phyloP scores from a whole-genome alignment of 2,329 filamentous ascomycete genomes.

The Arthrobotrys megalospora region DNA sequence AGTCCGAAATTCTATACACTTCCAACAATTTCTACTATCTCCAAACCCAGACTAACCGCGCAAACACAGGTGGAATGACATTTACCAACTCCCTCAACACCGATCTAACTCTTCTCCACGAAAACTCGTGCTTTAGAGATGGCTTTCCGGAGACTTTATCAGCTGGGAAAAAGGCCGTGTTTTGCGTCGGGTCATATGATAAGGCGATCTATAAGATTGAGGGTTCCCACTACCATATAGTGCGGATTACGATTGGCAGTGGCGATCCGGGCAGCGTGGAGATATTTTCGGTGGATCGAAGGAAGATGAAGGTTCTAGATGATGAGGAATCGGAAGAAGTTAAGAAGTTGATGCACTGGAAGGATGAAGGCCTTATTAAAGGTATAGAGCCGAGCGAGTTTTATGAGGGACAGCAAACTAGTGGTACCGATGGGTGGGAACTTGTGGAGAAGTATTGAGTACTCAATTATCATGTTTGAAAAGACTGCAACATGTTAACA shows the following conservation, averaged over 20 bases:
- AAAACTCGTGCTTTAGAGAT: neutral
- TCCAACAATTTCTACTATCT: no score
- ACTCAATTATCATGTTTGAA: no score
- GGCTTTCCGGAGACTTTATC: neutral
- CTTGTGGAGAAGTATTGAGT: neutral
- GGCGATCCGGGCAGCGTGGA: neutral
- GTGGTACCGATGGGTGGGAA: neutral
- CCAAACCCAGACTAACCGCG: no score
- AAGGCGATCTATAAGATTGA: neutral
- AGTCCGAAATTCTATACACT: no score
- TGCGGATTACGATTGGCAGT: neutral
- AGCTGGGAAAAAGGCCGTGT: neutral
- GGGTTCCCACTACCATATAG: neutral
- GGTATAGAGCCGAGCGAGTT: neutral
- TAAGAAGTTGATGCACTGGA: neutral
- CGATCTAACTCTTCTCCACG: neutral
- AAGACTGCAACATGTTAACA: no score
- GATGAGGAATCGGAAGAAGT: neutral
- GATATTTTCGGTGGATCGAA: neutral
- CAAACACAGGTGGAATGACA: neutral
- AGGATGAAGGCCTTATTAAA: neutral
- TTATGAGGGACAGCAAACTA: neutral
- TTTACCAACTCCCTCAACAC: neutral
- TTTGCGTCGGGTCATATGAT: neutral
- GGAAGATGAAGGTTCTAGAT: neutral